phyloP scores from a whole-genome alignment of 139 green algal species.

The Coelastrella sp. region DNA sequence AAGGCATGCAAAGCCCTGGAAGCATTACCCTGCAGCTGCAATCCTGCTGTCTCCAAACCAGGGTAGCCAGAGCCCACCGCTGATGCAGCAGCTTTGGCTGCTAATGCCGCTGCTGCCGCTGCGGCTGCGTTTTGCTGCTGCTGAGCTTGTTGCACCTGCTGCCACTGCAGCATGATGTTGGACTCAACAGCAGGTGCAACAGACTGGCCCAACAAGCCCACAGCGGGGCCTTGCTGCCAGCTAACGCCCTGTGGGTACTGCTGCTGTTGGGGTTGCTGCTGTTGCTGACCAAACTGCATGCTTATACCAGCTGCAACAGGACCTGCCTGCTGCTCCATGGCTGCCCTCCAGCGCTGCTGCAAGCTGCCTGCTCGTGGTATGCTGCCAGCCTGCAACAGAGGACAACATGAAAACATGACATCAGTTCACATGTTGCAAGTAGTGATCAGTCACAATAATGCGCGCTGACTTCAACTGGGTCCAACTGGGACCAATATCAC shows the following conservation, averaged over 20 bases:
- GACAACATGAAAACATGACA: neutral
- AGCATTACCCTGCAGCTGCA: neutral
- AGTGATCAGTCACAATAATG: too few species aligned
- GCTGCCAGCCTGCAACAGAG: neutral
- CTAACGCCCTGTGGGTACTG: neutral
- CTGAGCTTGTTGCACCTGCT: conserved; percentile 34
- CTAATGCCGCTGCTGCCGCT: conserved; percentile 35
- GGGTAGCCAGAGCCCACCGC: neutral
- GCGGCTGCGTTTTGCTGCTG: conserved; percentile 5
- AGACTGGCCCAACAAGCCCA: conserved; percentile 25
- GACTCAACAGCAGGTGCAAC: neutral
- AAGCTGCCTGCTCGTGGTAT: neutral
- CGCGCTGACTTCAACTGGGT: too few species aligned
- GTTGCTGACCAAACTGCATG: conserved; percentile 15
- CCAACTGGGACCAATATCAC: too few species aligned
- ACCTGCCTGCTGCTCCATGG: conserved; percentile 42
- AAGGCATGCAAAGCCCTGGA: too few species aligned
- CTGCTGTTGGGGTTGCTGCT: conserved; percentile 32
- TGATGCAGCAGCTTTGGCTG: conserved; percentile 35
- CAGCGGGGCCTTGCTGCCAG: conserved; percentile 23
- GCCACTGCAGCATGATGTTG: conserved; percentile 36
- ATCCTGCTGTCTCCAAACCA: neutral
- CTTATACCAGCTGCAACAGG: neutral
- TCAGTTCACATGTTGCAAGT: too few species aligned
- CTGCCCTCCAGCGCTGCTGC: conserved; percentile 35